These are phyloP conservation scores for Penicillium olsonii DNA, from an alignment of 2,329 filamentous ascomycete genomes.

Conservation along the genomic window DNA sequence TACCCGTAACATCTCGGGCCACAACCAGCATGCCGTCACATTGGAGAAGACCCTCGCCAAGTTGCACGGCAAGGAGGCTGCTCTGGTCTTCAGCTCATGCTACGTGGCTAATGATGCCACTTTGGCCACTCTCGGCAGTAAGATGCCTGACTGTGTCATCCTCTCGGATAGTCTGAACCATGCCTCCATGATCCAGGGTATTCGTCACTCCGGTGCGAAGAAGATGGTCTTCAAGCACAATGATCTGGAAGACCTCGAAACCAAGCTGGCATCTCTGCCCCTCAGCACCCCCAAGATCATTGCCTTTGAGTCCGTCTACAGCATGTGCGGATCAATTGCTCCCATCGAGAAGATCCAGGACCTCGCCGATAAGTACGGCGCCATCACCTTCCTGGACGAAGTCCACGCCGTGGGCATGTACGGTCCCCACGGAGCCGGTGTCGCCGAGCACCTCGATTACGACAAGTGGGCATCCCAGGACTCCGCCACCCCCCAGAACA, in stretches of 20 bases:
- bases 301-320: constrained; percentile 97
- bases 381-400: constrained; percentile 96
- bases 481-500: constrained; percentile 50
- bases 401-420: constrained; percentile 99
- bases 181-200: constrained; percentile 99
- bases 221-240: constrained; percentile 99
- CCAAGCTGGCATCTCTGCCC: constrained; percentile 85
- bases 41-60: constrained; percentile 81
- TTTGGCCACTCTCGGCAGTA: constrained; percentile 92
- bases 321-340: constrained; percentile 97
- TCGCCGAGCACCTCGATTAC: constrained; percentile 95
- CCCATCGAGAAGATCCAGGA: constrained; percentile 96
- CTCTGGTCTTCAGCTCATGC: constrained; percentile 94
- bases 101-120: constrained; percentile 98
- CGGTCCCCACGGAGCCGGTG: constrained; percentile 89
- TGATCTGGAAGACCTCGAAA: constrained; percentile 87
- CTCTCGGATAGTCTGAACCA: constrained; percentile 97
- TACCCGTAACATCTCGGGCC: constrained; percentile 95
- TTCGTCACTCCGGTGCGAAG: constrained; percentile 92
- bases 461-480: constrained; percentile 76
- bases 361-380: constrained; percentile 94
- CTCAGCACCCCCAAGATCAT: constrained; percentile 92
- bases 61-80: constrained; percentile 87
- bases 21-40: constrained; percentile 89
- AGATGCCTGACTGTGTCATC: constrained; percentile 94